A percentile compares a stretch with the other conserved stretches of the same genome.
These are phyloP conservation scores for Trichocladium antarcticum DNA, from an alignment of 495 filamentous ascomycete genomes.

Conservation along the genomic window DNA sequence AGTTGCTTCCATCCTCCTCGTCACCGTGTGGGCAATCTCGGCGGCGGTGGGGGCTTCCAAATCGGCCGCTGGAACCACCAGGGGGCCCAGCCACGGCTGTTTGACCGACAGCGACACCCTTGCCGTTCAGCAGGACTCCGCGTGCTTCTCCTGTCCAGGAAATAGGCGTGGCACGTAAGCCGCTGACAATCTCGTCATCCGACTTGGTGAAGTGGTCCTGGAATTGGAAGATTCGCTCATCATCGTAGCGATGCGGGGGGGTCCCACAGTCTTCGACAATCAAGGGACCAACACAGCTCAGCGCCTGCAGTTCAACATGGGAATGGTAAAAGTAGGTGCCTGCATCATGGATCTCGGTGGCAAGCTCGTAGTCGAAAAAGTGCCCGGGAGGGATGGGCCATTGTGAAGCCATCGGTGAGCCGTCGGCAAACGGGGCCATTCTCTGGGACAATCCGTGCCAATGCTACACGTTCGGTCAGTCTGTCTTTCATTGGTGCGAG, in stretches of 20 bases:
- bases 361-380: conserved; percentile 53
- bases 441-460: conserved; percentile 50
- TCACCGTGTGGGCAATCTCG: background rate
- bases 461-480: conserved; percentile 33
- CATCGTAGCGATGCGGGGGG: conserved; percentile 43
- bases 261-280: conserved; percentile 41
- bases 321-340: conserved; percentile 53
- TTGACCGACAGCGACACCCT: conserved; percentile 22
- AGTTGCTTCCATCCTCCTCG: background rate
- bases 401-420: conserved; percentile 41
- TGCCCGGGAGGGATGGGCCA: conserved; percentile 49
- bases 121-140: conserved; percentile 43
- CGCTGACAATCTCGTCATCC: conserved; percentile 34
- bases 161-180: conserved; percentile 29
- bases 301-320: conserved; percentile 46
- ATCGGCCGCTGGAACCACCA: conserved; percentile 22
- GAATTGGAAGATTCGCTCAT: conserved; percentile 43
- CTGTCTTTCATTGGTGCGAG: background rate
- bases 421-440: conserved; percentile 47
- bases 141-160: conserved; percentile 41
- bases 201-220: conserved; percentile 41
- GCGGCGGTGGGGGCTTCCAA: conserved; percentile 11
- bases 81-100: conserved; percentile 17
- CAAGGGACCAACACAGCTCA: conserved; percentile 42
- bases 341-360: conserved; percentile 36